Conservation (phyloP, 2,329 filamentous ascomycete genomes). For the Arthrobotrys entomopaga region DNA sequence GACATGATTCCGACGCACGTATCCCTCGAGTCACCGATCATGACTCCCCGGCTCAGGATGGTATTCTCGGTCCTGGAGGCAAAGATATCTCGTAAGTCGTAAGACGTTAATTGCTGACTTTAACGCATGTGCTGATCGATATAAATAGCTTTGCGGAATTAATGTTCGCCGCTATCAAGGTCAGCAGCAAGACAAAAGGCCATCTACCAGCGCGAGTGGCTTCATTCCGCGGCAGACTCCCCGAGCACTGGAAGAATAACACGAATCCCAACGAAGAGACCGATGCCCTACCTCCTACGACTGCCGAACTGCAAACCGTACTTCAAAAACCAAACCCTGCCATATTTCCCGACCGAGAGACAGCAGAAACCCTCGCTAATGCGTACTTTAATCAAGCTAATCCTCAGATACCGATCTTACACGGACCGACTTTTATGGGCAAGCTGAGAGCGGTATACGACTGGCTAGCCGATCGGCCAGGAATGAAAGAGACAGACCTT, state of each 20-base stretch:
- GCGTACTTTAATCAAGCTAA: constrained; percentile 97
- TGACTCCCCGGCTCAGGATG: not conserved
- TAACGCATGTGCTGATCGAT: constrained; percentile 3
- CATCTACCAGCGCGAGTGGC: constrained; percentile 49
- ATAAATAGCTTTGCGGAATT: constrained; percentile 57
- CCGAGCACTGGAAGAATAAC: constrained; percentile 47
- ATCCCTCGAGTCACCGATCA: not conserved
- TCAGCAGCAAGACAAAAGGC: constrained; percentile 54
- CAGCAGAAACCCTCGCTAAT: constrained; percentile 77
- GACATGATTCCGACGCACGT: constrained; percentile 24
- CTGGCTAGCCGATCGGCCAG: constrained; percentile 60
- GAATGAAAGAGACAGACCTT: constrained; percentile 72
- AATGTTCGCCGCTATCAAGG: constrained; percentile 59
- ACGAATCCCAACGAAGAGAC: constrained; percentile 29
- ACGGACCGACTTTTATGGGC: constrained; percentile 85
- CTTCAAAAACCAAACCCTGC: constrained; percentile 64
- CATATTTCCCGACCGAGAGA: constrained; percentile 79
- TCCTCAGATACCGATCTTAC: constrained; percentile 91
- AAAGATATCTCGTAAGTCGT: constrained; percentile 57
- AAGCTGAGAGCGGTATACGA: constrained; percentile 83
- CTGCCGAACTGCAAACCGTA: constrained; percentile 55
- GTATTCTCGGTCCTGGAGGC: constrained; percentile 54
- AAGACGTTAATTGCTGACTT: constrained; percentile 21
- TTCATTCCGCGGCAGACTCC: constrained; percentile 51
- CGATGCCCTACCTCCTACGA: constrained; percentile 45